These are phyloP conservation scores for Toxicodendron radicans DNA, from an alignment of 345 rosid genomes.

Conservation along the genomic window DNA sequence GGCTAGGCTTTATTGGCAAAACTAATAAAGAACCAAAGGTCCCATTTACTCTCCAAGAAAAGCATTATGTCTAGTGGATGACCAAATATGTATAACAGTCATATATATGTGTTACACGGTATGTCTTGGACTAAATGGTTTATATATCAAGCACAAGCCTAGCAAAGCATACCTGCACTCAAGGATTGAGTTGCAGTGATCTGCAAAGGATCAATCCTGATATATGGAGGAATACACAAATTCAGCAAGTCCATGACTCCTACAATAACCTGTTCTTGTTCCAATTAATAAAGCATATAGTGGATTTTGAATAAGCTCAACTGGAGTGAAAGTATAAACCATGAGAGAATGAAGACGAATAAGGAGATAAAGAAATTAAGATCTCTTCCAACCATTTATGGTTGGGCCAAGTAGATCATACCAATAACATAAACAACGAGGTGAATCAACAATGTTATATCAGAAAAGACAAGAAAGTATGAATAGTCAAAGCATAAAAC, in stretches of 20 bases:
- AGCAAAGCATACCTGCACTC: slow-evolving; percentile 52
- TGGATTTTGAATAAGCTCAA: background rate
- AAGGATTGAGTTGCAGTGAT: slow-evolving; percentile 57
- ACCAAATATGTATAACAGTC: background rate
- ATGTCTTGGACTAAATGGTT: background rate
- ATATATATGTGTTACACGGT: background rate
- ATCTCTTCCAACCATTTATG: background rate
- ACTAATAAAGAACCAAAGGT: background rate
- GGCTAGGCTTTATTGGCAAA: background rate
- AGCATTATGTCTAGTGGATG: slow-evolving; percentile 3
- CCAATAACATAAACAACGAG: too few species aligned
- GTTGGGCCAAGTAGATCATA: too few species aligned
- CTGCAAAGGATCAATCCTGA: slow-evolving; percentile 78
- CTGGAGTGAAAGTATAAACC: background rate
- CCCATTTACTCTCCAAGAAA: slow-evolving; percentile 13
- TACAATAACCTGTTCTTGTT: slow-evolving; percentile 65
- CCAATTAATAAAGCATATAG: slow-evolving; percentile 26
- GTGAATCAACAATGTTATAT: too few species aligned
- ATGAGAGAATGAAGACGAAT: background rate
- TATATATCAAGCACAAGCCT: background rate
- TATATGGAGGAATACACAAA: slow-evolving; percentile 71
- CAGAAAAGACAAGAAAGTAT: too few species aligned
- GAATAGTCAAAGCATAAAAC: too few species aligned
- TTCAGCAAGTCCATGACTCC: slow-evolving; percentile 75
- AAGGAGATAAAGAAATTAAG: background rate